phyloP scores from a whole-genome alignment of 345 rosid species.

The Lagerstroemia speciosa region DNA sequence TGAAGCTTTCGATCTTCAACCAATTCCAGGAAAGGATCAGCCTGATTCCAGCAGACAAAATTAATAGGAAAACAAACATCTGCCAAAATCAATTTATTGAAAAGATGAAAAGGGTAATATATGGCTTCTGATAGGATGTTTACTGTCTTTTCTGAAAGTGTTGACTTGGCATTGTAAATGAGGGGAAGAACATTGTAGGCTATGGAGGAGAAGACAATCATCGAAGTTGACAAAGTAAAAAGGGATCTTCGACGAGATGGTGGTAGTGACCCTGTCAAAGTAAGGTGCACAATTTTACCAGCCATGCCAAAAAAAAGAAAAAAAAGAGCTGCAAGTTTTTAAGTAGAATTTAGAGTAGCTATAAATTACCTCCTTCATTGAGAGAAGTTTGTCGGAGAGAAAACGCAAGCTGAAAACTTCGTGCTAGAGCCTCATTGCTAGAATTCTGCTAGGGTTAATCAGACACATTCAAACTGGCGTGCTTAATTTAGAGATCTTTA shows the following conservation, averaged over 20 bases:
- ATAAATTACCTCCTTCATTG: conserved; percentile 50
- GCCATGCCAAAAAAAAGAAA: background rate
- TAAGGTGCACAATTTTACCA: background rate
- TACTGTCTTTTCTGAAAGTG: conserved; percentile 59
- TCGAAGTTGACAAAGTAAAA: conserved; percentile 69
- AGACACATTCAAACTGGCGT: background rate
- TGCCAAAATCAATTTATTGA: background rate
- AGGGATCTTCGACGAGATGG: conserved; percentile 80
- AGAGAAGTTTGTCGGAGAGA: conserved; percentile 76
- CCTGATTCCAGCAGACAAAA: conserved; percentile 35
- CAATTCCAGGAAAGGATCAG: conserved; percentile 70
- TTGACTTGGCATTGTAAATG: conserved; percentile 37
- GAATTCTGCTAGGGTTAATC: conserved; percentile 55
- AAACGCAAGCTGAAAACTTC: conserved; percentile 89
- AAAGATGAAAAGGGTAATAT: background rate
- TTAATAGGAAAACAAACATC: background rate
- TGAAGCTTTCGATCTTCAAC: conserved; percentile 71
- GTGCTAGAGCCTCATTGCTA: conserved; percentile 58
- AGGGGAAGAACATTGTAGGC: conserved; percentile 54
- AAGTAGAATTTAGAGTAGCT: background rate
- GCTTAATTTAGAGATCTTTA: background rate
- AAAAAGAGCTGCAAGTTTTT: background rate
- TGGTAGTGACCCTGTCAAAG: conserved; percentile 63
- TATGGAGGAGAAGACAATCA: conserved; percentile 82
- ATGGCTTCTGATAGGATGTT: conserved; percentile 6